Evolutionary conservation across 2,329 filamentous ascomycete species (phyloP).

Genomic region (Xylaria sp.): DNA sequence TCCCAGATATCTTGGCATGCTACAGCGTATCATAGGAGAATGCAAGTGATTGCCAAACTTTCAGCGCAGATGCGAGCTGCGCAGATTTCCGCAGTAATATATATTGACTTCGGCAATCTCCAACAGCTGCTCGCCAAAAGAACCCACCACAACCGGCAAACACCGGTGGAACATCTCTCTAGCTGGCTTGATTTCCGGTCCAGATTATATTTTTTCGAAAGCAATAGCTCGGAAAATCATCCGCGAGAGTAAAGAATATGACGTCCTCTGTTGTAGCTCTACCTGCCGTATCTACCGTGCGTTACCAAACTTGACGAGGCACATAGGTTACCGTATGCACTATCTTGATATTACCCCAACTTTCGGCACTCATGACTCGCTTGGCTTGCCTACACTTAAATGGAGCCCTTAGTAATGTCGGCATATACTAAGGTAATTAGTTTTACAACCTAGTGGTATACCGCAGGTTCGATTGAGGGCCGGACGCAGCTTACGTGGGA

Average conservation of each 20-base stretch:
- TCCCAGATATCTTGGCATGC: conserved; percentile 15
- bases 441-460: neutral
- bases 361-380: neutral
- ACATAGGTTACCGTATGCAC: neutral
- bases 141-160: neutral
- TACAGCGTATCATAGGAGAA: conserved; percentile 4
- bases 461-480: neutral
- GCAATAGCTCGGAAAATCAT: neutral
- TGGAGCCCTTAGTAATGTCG: neutral
- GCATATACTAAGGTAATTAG: neutral
- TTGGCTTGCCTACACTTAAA: neutral
- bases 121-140: neutral
- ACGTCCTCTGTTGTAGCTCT: neutral
- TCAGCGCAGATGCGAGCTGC: neutral
- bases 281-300: neutral
- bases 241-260: neutral
- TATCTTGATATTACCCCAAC: neutral
- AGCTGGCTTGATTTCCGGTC: neutral
- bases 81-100: conserved; percentile 6
- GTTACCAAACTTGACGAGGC: neutral
- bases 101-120: conserved; percentile 8
- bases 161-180: neutral
- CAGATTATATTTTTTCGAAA: neutral
- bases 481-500: neutral
- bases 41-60: neutral